Base-by-base conservation (phyloP, 1,284 basidiomycete species). In the Sanghuangporus baumii region DNA sequence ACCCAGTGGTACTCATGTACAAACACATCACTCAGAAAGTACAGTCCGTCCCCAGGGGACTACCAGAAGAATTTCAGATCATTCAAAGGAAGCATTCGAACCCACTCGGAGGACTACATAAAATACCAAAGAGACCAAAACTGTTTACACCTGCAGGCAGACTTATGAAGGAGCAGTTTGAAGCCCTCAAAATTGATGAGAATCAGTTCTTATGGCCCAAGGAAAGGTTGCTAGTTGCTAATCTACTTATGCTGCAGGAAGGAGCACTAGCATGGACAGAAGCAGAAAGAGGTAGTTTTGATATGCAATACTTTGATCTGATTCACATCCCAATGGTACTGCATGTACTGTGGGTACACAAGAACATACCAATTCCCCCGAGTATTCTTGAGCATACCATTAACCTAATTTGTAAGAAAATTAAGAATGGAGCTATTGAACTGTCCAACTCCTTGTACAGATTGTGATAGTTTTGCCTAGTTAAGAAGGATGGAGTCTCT, bases 401-500 rank as follows among this genome's bases (percentile, higher is more conserved):
- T 5, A 67, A 73, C 0, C 37, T 76, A 0, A 51, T 79, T 0
- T 69, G 69, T 54, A 34, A 65, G 3, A 74, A 72, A 50, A 73
- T 77, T 0, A 57, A 50, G 0, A 68, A 67, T 0, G 70, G 74
- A 5, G 69, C 74, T 0, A 75, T 74, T 47, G 70, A 78, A 60
- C 71, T 67, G 0, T 71, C 68, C 0, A 63, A 73, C 1, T 68
- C 73, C 0, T 71, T 78, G 0, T 80, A 81, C 60, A 63, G 70
- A 0, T 76, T 73, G 0, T 12, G 69, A 14, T 79, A 76, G 77
- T 81, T 81, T 50, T 78, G 74, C 58, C 72, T 81, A 0, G n/a
- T 69, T 7, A 75, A 76, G 66, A 72, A 71, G 41, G 68, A 67
- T 67, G 67, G 70, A n/a, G 68, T 67, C 5, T 46, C 43, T 1